phyloP scores from a whole-genome alignment of 176 grass and related monocot genomes.

The Avena insularis region DNA sequence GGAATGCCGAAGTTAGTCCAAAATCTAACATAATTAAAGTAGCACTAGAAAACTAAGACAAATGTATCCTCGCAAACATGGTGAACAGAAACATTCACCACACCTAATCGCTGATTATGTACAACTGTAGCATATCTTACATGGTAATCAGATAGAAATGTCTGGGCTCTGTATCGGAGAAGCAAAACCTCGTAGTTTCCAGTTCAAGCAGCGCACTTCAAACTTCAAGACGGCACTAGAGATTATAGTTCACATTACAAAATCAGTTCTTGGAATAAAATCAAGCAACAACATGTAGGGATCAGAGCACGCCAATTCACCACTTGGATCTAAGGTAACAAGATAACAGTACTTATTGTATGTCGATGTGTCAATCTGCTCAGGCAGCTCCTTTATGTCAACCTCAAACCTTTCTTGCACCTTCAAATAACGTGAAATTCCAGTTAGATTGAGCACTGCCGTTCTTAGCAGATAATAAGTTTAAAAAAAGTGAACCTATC shows the following conservation, averaged over 20 bases:
- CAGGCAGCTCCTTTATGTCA: constrained; percentile 95
- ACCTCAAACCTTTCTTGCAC: constrained; percentile 99
- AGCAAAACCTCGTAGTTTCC: not conserved
- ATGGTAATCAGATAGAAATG: not conserved
- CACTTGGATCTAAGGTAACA: not conserved
- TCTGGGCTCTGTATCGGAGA: not conserved
- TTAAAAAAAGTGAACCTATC: not conserved
- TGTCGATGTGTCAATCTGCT: constrained; percentile 94
- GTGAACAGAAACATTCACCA: not conserved
- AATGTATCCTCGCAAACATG: not conserved
- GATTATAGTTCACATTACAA: constrained; percentile 22
- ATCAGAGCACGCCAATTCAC: not conserved
- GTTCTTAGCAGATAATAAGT: not conserved
- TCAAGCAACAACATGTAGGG: not conserved
- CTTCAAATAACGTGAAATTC: constrained; percentile 33
- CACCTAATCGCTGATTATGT: not conserved
- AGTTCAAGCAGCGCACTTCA: not conserved
- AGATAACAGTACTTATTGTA: constrained; percentile 71
- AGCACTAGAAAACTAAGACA: not conserved
- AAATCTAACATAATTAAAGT: not conserved
- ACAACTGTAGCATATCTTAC: constrained; percentile 9
- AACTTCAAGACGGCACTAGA: constrained; percentile 48
- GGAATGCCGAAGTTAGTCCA: not conserved
- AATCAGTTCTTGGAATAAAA: not conserved
- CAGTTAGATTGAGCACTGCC: constrained; percentile 26